Conservation (phyloP, 768 basidiomycete species). For the Rhizopogon sp. region DNA sequence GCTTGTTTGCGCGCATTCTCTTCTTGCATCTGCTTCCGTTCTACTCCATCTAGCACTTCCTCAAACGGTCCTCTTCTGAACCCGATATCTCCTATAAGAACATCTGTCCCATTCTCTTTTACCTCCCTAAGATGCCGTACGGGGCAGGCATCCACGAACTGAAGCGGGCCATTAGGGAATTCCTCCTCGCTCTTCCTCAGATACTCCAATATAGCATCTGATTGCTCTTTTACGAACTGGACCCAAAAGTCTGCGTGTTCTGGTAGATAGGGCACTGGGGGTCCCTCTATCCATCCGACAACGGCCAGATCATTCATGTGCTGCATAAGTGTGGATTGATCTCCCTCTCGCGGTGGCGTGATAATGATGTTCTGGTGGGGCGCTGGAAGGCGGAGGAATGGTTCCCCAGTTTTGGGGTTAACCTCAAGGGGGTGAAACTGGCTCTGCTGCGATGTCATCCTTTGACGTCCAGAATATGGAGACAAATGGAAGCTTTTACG, state of each 20-base stretch:
- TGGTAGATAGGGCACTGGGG: constrained; percentile 50
- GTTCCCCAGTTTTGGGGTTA: constrained; percentile 41
- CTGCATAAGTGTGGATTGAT: constrained; percentile 31
- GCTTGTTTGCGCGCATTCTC: constrained; percentile 35
- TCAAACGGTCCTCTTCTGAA: constrained; percentile 22
- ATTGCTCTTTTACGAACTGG: constrained; percentile 10
- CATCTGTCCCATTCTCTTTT: constrained; percentile 46
- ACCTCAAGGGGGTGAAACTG: constrained; percentile 36
- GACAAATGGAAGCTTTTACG: background rate
- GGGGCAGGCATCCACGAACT: constrained; percentile 40
- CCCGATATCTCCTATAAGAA: constrained; percentile 41
- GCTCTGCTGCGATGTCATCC: constrained; percentile 2
- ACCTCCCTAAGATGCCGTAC: constrained; percentile 50
- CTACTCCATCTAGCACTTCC: constrained; percentile 30
- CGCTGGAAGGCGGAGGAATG: constrained; percentile 47
- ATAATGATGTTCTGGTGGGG: constrained; percentile 52
- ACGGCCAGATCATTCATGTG: constrained; percentile 48
- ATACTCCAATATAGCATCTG: constrained; percentile 16
- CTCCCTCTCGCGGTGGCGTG: constrained; percentile 49
- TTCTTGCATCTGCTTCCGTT: constrained; percentile 28
- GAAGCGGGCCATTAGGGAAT: constrained; percentile 19
- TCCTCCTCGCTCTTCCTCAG: constrained; percentile 11
- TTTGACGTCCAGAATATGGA: background rate
- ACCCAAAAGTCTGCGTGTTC: constrained; percentile 38
- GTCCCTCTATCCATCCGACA: constrained; percentile 32